A percentile compares a stretch with the other conserved stretches of the same genome.
Conservation (phyloP, 2,329 filamentous ascomycete genomes). For the Fonsecaea pedrosoi region DNA sequence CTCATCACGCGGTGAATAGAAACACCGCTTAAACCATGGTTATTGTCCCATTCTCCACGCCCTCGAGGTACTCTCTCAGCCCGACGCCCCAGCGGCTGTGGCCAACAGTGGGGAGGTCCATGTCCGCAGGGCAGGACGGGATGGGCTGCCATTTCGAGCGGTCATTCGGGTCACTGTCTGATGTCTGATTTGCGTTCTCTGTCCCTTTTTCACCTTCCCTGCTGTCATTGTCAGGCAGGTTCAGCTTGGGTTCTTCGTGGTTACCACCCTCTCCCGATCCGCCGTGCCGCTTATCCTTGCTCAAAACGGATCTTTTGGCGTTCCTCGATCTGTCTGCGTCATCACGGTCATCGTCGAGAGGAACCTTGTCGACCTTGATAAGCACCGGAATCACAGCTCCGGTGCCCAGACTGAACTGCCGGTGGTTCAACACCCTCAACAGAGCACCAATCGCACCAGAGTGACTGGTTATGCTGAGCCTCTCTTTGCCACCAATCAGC, state of each 20-base stretch:
- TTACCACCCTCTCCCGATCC: slow-evolving; percentile 28
- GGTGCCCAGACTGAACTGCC: slow-evolving; percentile 55
- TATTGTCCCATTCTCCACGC: slow-evolving; percentile 30
- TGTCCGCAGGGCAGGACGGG: slow-evolving; percentile 29
- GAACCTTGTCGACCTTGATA: slow-evolving; percentile 50
- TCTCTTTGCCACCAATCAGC: slow-evolving; percentile 45
- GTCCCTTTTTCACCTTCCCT: not conserved
- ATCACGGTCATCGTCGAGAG: not conserved
- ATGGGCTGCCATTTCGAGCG: slow-evolving; percentile 30
- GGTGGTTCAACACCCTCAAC: slow-evolving; percentile 55
- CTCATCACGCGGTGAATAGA: not conserved
- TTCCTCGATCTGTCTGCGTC: not conserved
- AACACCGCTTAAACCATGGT: slow-evolving; percentile 30
- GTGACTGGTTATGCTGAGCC: slow-evolving; percentile 64
- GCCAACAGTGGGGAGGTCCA: slow-evolving; percentile 31
- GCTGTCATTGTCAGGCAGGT: slow-evolving; percentile 8
- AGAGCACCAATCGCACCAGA: slow-evolving; percentile 65
- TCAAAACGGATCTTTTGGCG: not conserved
- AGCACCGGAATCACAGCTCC: slow-evolving; percentile 62
- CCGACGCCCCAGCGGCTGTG: slow-evolving; percentile 29
- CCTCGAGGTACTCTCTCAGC: slow-evolving; percentile 28
- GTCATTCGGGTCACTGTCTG: slow-evolving; percentile 18
- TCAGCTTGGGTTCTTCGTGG: slow-evolving; percentile 12
- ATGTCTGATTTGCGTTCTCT: not conserved
- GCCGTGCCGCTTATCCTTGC: slow-evolving; percentile 20